Base-by-base conservation (phyloP, 2,329 filamentous ascomycete species). In the Beauveria asiatica region DNA sequence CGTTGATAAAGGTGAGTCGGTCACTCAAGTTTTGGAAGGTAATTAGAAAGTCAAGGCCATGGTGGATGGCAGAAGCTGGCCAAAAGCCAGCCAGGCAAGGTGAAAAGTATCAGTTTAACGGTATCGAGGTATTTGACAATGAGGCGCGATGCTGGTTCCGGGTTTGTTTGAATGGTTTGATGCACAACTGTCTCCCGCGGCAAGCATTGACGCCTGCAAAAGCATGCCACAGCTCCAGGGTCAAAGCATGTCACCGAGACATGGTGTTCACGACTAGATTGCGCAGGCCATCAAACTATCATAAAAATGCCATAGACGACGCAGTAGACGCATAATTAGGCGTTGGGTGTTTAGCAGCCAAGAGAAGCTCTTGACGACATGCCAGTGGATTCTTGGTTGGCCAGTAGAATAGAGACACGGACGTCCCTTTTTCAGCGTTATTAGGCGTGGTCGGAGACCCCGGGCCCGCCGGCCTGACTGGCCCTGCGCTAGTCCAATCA, bases 401-500 rank as follows among this genome's bases (percentile, higher is more conserved):
- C n/a, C 41, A 45, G 25, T 56, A 33, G 50, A 21, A 51, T 27
- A 11, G 17, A 25, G 23, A 23, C 23, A 46, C 7, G 11, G 21
- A 23, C 27, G 41, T 25, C 30, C 44, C 27, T 56, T 56, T 56
- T 23, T 9, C 42, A 39, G 13, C 42, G 42, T 39, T 49, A 21
- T 39, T 49, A 21, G 39, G 16, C 19, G 3, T 48, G 46, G 45
- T 46, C 56, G 56, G 56, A 37, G 46, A 58, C 56, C 37, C 56
- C 56, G 56, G 46, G 56, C 56, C 56, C 44, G 56, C 56, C 25
- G 42, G 37, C 46, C 30, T 58, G 33, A 30, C n/a, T 33, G 33
- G 55, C 55, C 56, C 37, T 41, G 37, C 37, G 49, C 54, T 41
- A 50, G 48, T 30, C 56, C 46, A 50, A 42, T 58, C 11, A 44